phyloP scores from a whole-genome alignment of 2,329 filamentous ascomycete genomes.

The Chaetomiaceae sp. region DNA sequence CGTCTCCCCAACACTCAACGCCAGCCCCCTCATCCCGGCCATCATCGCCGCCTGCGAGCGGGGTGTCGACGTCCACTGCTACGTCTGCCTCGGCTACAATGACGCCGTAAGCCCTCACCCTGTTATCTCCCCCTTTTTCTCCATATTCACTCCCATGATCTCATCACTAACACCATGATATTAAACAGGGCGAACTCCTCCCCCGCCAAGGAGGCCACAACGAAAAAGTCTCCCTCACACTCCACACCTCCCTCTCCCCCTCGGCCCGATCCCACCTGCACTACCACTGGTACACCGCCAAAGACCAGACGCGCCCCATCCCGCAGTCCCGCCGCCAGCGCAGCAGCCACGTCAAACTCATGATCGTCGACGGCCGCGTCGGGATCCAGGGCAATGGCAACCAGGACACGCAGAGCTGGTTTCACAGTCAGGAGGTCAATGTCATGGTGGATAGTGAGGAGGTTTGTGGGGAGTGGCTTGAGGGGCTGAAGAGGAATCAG shows the following conservation, averaged over 20 bases:
- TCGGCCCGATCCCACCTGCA: constrained; percentile 48
- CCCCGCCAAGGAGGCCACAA: constrained; percentile 39
- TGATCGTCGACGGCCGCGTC: constrained; percentile 66
- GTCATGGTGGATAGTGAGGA: constrained; percentile 63
- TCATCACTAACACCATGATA: neutral
- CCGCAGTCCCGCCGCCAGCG: constrained; percentile 61
- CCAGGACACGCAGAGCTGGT: constrained; percentile 78
- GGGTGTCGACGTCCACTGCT: constrained; percentile 64
- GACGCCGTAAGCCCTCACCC: constrained; percentile 47
- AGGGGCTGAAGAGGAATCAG: constrained; percentile 50
- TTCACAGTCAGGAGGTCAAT: constrained; percentile 73
- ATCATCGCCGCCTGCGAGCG: constrained; percentile 61
- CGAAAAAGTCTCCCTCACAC: constrained; percentile 35
- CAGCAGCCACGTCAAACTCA: constrained; percentile 71
- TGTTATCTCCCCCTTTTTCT: constrained; percentile 4
- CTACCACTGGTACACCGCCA: constrained; percentile 67
- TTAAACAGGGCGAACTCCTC: constrained; percentile 62
- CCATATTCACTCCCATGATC: neutral
- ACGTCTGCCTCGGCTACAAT: constrained; percentile 75
- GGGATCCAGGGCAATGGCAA: constrained; percentile 73
- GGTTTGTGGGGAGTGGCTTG: constrained; percentile 60
- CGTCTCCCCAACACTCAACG: constrained; percentile 73
- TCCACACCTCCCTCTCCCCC: constrained; percentile 51
- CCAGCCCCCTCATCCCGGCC: constrained; percentile 60
- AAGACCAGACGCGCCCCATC: constrained; percentile 66